Conservation (phyloP, 805 yeast species). For the Ogataea salicorniae region DNA sequence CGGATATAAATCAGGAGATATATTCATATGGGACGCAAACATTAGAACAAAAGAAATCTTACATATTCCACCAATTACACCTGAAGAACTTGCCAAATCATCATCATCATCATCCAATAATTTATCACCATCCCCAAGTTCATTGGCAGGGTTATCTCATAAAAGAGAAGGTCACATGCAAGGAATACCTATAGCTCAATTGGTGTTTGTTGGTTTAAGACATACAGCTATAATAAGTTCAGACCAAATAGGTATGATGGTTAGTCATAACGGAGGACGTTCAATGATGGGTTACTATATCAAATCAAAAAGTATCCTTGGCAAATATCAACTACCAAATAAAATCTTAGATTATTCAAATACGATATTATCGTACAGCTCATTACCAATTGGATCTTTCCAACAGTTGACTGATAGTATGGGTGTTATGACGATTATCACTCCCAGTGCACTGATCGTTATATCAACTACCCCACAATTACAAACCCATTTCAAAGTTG, state of each 20-base stretch:
- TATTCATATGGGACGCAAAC: constrained; percentile 63
- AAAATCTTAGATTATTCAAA: constrained; percentile 9
- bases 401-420: constrained; percentile 49
- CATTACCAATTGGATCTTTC: constrained; percentile 58
- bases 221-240: constrained; percentile 53
- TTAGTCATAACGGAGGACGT: constrained; percentile 60
- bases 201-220: constrained; percentile 45
- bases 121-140: background rate
- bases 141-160: constrained; percentile 5
- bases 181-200: constrained; percentile 36
- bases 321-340: constrained; percentile 32
- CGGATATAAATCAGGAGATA: constrained; percentile 61
- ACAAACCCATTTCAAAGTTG: constrained; percentile 49
- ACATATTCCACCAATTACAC: constrained; percentile 27
- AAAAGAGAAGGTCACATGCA: constrained; percentile 30
- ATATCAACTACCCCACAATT: constrained; percentile 49
- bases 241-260: constrained; percentile 52
- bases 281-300: constrained; percentile 48
- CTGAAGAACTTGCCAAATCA: constrained; percentile 13
- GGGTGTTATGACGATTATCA: constrained; percentile 58
- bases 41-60: constrained; percentile 27
- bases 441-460: constrained; percentile 44
- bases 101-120: constrained; percentile 2
- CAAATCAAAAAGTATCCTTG: constrained; percentile 47
- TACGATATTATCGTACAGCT: constrained; percentile 36